phyloP scores from a whole-genome alignment of 495 filamentous ascomycete species.

The Talaromyces wortmannii region DNA sequence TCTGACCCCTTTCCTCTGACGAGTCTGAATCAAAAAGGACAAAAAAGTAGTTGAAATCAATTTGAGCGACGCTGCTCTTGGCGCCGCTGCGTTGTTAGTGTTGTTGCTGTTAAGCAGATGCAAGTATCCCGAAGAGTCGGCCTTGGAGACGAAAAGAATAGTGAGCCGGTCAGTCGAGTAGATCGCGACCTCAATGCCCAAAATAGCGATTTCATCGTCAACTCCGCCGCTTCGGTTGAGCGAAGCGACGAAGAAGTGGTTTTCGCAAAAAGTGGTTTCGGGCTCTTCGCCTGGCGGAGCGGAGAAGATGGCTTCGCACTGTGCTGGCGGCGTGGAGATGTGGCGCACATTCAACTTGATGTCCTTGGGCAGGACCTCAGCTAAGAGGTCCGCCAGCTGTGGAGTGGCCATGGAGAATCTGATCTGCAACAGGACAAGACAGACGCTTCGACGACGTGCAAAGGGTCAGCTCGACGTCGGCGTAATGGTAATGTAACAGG shows the following conservation, averaged over 20 bases:
- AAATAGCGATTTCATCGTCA: constrained; percentile 45
- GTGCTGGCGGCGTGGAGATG: constrained; percentile 75
- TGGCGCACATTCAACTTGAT: constrained; percentile 73
- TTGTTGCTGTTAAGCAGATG: constrained; percentile 50
- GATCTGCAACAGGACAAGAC: not conserved
- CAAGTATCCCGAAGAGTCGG: constrained; percentile 89
- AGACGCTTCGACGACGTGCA: too few species aligned
- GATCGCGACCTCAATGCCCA: constrained; percentile 58
- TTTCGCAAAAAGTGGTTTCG: constrained; percentile 77
- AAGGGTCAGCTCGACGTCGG: too few species aligned
- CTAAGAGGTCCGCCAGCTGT: constrained; percentile 43
- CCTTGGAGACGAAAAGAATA: constrained; percentile 92
- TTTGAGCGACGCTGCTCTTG: constrained; percentile 65
- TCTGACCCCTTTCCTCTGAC: constrained; percentile 59
- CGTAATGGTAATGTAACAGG: not conserved
- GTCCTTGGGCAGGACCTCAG: constrained; percentile 62
- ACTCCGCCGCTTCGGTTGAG: constrained; percentile 27
- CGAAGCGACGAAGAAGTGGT: constrained; percentile 75
- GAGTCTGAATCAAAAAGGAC: constrained; percentile 59
- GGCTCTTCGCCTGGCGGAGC: constrained; percentile 62
- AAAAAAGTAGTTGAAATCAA: constrained; percentile 70
- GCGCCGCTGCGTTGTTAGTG: constrained; percentile 15
- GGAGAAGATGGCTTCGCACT: constrained; percentile 67
- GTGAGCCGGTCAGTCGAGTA: constrained; percentile 71
- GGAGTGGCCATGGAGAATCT: not conserved